Evolutionary conservation across 2,329 filamentous ascomycete species (phyloP).

Genomic region (Botrytis byssoidea): DNA sequence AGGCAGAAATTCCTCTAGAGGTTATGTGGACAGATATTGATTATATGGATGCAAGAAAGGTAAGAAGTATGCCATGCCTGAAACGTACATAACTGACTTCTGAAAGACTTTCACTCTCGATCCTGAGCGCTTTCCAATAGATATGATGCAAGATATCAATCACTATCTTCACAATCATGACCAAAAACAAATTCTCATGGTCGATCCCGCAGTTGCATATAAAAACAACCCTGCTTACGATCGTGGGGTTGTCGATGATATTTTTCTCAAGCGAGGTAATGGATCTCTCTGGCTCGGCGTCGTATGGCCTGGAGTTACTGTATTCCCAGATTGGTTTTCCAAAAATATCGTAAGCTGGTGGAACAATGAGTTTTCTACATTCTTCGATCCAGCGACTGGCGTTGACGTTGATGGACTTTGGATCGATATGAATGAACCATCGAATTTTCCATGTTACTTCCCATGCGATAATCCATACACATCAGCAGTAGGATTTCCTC

Average conservation of each 20-base stretch:
- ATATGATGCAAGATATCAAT: slow-evolving; percentile 63
- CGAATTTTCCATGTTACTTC: slow-evolving; percentile 52
- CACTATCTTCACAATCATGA: slow-evolving; percentile 63
- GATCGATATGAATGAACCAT: slow-evolving; percentile 68
- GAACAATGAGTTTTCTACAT: slow-evolving; percentile 63
- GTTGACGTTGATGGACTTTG: slow-evolving; percentile 76
- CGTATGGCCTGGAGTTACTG: slow-evolving; percentile 74
- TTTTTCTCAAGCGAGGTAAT: slow-evolving; percentile 58
- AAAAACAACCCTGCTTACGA: slow-evolving; percentile 53
- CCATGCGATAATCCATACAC: slow-evolving; percentile 49
- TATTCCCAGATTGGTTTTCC: slow-evolving; percentile 76
- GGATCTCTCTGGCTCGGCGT: slow-evolving; percentile 60
- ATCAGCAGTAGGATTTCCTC: slow-evolving; percentile 53
- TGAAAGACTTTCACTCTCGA: slow-evolving; percentile 60
- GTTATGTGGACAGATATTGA: slow-evolving; percentile 68
- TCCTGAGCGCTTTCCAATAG: slow-evolving; percentile 59
- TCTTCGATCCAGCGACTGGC: slow-evolving; percentile 63
- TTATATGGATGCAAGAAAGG: slow-evolving; percentile 55
- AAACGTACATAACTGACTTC: neutral
- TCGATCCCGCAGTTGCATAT: slow-evolving; percentile 64
- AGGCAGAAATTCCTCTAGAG: slow-evolving; percentile 64
- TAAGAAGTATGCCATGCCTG: slow-evolving; percentile 6
- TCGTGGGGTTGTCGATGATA: slow-evolving; percentile 48
- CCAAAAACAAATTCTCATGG: slow-evolving; percentile 75
- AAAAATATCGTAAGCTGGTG: slow-evolving; percentile 64